Evolutionary conservation across 768 basidiomycete genomes (phyloP).

Genomic region (Mrakia frigida): DNA sequence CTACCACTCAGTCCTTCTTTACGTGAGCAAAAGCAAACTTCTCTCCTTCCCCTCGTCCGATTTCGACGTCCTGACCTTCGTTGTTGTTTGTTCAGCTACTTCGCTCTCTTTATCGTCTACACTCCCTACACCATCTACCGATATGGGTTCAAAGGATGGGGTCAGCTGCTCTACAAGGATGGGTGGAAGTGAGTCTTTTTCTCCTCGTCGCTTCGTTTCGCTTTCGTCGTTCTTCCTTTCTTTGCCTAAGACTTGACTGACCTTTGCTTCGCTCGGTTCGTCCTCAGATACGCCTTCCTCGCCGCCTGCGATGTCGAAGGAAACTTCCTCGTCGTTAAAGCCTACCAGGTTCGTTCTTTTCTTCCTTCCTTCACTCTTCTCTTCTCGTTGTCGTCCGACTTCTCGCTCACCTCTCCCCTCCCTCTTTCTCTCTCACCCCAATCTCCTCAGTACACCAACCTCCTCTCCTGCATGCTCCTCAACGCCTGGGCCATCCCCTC

Average conservation of each 20-base stretch:
- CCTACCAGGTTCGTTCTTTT: constrained; percentile 14
- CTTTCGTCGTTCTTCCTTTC: background rate
- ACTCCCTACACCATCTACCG: constrained; percentile 85
- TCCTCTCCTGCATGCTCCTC: constrained; percentile 85
- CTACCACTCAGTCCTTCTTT: constrained; percentile 79
- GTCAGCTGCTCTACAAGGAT: constrained; percentile 62
- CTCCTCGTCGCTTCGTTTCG: background rate
- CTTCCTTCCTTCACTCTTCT: background rate
- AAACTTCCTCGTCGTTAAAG: constrained; percentile 75
- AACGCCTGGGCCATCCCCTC: constrained; percentile 84
- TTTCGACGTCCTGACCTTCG: background rate
- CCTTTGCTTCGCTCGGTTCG: too few species aligned
- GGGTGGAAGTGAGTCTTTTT: constrained; percentile 65
- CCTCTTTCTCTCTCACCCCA: constrained; percentile 58
- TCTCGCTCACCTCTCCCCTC: background rate
- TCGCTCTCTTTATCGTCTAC: constrained; percentile 66
- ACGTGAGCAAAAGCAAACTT: constrained; percentile 51
- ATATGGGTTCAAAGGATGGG: constrained; percentile 82
- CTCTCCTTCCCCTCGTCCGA: background rate
- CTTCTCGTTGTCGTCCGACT: background rate
- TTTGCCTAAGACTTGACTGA: too few species aligned
- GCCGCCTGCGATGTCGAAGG: constrained; percentile 60
- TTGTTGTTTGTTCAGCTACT: constrained; percentile 54
- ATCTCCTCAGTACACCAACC: constrained; percentile 79
- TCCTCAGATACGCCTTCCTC: constrained; percentile 62